A percentile compares a stretch with the other conserved stretches of the same genome.
Evolutionary conservation across 345 rosid species (phyloP).

Genomic region (Trapa incisa): DNA sequence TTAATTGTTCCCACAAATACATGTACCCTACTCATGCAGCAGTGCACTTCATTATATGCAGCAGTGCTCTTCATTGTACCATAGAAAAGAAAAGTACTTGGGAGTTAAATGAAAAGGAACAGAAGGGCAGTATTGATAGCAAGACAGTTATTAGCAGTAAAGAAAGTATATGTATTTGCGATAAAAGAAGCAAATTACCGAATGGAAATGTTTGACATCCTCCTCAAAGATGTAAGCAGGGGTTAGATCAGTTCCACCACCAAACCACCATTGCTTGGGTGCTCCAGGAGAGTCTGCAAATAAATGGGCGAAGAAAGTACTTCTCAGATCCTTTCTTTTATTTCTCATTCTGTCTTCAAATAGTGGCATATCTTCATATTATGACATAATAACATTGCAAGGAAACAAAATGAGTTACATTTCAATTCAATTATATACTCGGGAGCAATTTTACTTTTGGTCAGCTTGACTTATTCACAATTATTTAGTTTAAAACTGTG

Average conservation of each 20-base stretch:
- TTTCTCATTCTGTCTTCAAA: not conserved
- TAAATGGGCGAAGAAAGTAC: not conserved
- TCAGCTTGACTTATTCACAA: not conserved
- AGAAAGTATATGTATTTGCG: not conserved
- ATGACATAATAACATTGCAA: not conserved
- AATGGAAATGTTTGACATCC: slow-evolving; percentile 90
- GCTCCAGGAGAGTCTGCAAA: slow-evolving; percentile 78
- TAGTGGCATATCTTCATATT: not conserved
- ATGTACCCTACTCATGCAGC: not conserved
- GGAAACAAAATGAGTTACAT: not conserved
- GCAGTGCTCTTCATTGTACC: not conserved
- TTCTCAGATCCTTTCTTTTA: not conserved
- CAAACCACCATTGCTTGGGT: slow-evolving; percentile 99
- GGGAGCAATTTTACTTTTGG: not conserved
- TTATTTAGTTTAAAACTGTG: not conserved
- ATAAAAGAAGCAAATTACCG: slow-evolving; percentile 28
- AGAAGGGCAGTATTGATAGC: not conserved
- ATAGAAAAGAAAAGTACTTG: not conserved
- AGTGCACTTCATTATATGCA: not conserved
- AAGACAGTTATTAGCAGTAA: not conserved
- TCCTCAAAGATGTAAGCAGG: slow-evolving; percentile 95
- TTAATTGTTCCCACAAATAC: not conserved
- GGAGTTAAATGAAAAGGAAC: not conserved
- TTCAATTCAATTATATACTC: not conserved
- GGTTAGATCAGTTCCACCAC: slow-evolving; percentile 98